Evolutionary conservation across 2,329 filamentous ascomycete species (phyloP).

Genomic region (Stemphylium beticola): DNA sequence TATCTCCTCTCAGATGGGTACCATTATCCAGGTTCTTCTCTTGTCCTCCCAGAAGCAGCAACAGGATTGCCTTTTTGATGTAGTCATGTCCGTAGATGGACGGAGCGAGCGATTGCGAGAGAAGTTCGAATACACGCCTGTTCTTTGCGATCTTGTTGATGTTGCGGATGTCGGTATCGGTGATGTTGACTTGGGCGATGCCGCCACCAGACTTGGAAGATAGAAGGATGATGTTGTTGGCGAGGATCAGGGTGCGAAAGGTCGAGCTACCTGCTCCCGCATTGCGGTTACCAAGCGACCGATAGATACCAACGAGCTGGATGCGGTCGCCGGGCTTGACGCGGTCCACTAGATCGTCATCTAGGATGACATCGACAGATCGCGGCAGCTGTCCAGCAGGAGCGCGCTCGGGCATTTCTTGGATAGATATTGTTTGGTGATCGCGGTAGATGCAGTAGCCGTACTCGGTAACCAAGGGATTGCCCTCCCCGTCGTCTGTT

Average conservation of each 20-base stretch:
- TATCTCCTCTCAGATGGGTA: conserved; percentile 96
- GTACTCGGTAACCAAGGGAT: conserved; percentile 93
- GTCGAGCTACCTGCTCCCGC: conserved; percentile 87
- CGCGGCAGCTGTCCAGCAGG: conserved; percentile 94
- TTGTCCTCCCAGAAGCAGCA: conserved; percentile 94
- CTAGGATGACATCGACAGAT: conserved; percentile 93
- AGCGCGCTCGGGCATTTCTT: conserved; percentile 98
- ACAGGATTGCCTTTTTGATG: conserved; percentile 95
- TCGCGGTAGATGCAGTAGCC: conserved; percentile 95
- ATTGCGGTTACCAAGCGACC: conserved; percentile 93
- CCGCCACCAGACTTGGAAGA: conserved; percentile 96
- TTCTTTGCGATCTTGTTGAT: conserved; percentile 98
- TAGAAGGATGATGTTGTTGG: conserved; percentile 92
- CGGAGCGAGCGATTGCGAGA: conserved; percentile 92
- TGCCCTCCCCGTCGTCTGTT: conserved; percentile 89
- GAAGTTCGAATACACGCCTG: conserved; percentile 87
- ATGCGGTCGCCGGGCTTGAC: conserved; percentile 96
- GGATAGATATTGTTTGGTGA: conserved; percentile 96
- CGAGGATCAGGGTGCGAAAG: conserved; percentile 91
- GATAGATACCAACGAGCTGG: conserved; percentile 94
- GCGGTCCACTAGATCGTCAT: conserved; percentile 93
- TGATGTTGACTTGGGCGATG: conserved; percentile 88
- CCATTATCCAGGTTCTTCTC: conserved; percentile 99
- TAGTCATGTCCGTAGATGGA: conserved; percentile 97
- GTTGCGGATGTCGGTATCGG: conserved; percentile 95